Evolutionary conservation across 495 filamentous ascomycete genomes (phyloP).

Genomic region (Lepidopterella palustris): DNA sequence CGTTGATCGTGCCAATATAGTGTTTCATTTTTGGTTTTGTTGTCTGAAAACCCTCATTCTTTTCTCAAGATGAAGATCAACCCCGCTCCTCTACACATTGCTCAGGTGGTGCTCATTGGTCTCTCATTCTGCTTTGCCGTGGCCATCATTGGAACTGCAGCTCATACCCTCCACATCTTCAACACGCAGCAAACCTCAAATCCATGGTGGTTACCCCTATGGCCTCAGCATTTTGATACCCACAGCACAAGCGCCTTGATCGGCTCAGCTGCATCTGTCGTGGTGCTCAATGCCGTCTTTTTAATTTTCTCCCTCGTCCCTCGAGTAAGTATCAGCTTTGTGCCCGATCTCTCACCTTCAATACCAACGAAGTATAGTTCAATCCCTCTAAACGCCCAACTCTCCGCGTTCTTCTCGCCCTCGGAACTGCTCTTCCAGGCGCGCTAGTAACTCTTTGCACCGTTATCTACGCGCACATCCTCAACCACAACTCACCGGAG

Average conservation of each 20-base stretch:
- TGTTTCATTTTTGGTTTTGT: neutral
- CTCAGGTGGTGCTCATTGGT: conserved; percentile 16
- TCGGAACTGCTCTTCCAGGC: conserved; percentile 28
- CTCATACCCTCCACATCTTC: conserved; percentile 30
- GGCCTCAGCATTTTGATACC: conserved; percentile 36
- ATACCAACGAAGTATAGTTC: too few species aligned
- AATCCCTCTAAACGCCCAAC: conserved; percentile 12
- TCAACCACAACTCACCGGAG: conserved; percentile 31
- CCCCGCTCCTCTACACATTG: conserved; percentile 22
- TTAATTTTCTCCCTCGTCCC: conserved; percentile 24
- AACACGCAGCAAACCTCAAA: conserved; percentile 32
- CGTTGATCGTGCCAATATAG: neutral
- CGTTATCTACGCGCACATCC: conserved; percentile 31
- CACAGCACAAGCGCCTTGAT: conserved; percentile 32
- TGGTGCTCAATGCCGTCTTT: conserved; percentile 27
- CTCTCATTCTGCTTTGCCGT: conserved; percentile 24
- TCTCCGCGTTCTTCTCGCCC: conserved; percentile 21
- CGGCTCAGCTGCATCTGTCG: conserved; percentile 24
- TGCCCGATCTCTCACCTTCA: neutral
- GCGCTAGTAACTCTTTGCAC: conserved; percentile 27
- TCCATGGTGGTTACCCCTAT: conserved; percentile 37
- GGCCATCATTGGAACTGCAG: conserved; percentile 30
- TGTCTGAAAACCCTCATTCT: neutral
- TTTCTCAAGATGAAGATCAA: conserved; percentile 26
- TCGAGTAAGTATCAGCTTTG: conserved; percentile 23